Evolutionary conservation across 768 basidiomycete species (phyloP), one percentile per base, ranked within the genome.

Genomic region (Hygrophoropsis aurantiaca): DNA sequence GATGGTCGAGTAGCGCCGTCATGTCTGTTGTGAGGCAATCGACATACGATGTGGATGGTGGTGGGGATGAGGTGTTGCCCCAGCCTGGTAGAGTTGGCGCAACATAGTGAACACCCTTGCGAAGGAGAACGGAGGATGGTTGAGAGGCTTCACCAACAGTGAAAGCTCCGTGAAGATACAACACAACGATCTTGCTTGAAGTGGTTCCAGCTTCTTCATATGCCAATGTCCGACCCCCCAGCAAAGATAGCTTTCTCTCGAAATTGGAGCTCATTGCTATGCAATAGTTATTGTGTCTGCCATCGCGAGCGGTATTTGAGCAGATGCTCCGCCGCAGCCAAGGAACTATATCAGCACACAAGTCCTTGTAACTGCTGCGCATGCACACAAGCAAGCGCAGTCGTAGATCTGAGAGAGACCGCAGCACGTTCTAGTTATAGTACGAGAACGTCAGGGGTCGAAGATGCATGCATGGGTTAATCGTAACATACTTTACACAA

Each of bases 111-210:
- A 77, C 59, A 36, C 70, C 56, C 51, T 68, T 74, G 13, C 73
- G 65, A 9, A 66, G 26, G 46, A 79, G 54, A 23, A 61, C 53
- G 11, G 58, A 66, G 3, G 73, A 67, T 7, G 66, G 54, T 1
- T 49, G 52, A 25, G 66, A 60, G 4, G 73, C 72, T 24, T 70
- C 65, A 4, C 80, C 81, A n/a, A 81, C 54, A 30, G 69, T 61
- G 58, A 83, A 80, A 5, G 67, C 66, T n/a, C 79, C 80, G 53
- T 82, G 81, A 46, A 82, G 72, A 61, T 73, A 80, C 41, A 84
- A 66, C 36, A 82, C 60, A 19, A 84, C 59, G 11, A 67, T 67
- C 2, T 64, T 61, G 61, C 79, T 81, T 21, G 73, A 70, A 1
- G 71, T 61, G 50, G 80, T 73, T 5, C 82, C 82, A 8, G 60